phyloP scores from a whole-genome alignment of 1,284 basidiomycete genomes.

The Leccinum angustisporum region DNA sequence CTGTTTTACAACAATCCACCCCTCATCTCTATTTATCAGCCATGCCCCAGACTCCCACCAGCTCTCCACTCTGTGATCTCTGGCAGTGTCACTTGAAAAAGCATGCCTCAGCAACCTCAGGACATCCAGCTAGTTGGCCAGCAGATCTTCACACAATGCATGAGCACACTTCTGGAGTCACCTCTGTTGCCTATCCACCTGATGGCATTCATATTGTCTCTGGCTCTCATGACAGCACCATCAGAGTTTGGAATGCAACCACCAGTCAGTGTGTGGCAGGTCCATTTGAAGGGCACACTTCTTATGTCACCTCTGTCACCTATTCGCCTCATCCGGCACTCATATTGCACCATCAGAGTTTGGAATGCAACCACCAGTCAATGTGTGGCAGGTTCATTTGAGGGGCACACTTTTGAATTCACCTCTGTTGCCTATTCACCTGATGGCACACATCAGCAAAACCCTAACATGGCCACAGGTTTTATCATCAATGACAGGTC shows the following conservation, averaged over 20 bases:
- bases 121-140: background rate
- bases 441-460: no score
- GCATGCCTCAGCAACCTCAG: background rate
- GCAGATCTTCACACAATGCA: background rate
- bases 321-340: no score
- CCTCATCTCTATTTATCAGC: background rate
- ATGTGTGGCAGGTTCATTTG: no score
- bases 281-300: no score
- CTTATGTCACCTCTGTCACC: no score
- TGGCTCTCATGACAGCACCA: background rate
- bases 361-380: no score
- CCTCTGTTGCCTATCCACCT: background rate
- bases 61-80: background rate
- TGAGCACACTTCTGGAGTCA: background rate
- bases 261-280: no score
- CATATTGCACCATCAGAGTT: no score
- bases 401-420: background rate
- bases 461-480: no score
- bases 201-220: background rate
- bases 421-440: background rate
- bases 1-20: background rate
- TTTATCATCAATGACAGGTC: no score
- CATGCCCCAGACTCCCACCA: background rate
- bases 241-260: no score
- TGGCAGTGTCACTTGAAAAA: background rate